Evolutionary conservation across 1,284 basidiomycete genomes (phyloP).

Genomic region (Microbotryomycetes sp.): DNA sequence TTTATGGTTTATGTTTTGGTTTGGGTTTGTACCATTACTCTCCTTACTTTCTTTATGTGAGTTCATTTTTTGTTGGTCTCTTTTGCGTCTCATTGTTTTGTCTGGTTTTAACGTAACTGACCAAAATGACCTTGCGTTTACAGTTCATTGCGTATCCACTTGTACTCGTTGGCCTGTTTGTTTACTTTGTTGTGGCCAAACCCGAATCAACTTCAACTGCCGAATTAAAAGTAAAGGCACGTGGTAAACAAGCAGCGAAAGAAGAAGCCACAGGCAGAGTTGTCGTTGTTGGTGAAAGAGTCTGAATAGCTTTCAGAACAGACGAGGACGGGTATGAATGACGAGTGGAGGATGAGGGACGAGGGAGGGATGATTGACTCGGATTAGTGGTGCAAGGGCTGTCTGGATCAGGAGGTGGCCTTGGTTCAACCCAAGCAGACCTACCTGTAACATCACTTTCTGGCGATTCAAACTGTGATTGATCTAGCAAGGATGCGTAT

Average conservation of each 20-base stretch:
- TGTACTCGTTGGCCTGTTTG: slow-evolving; percentile 30
- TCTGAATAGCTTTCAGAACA: no score
- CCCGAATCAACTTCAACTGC: slow-evolving; percentile 17
- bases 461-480: no score
- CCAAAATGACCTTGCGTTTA: not conserved
- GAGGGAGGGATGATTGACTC: no score
- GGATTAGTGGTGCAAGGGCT: no score
- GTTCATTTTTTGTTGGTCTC: not conserved
- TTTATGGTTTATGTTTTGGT: slow-evolving; percentile 76
- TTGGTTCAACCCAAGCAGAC: no score
- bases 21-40: slow-evolving; percentile 43
- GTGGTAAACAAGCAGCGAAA: slow-evolving; percentile 24
- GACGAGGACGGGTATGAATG: no score
- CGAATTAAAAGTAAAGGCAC: slow-evolving; percentile 24
- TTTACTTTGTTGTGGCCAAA: slow-evolving; percentile 26
- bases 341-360: no score
- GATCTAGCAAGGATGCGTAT: no score
- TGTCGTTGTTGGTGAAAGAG: slow-evolving; percentile 23
- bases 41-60: slow-evolving; percentile 28
- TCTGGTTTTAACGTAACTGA: not conserved
- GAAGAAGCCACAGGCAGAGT: slow-evolving; percentile 21
- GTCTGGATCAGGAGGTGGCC: no score
- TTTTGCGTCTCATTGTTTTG: slow-evolving; percentile 10
- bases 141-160: slow-evolving; percentile 24
- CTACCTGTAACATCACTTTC: no score